Conservation (phyloP, 2,329 filamentous ascomycete genomes). For the Cladophialophora psammophila region DNA sequence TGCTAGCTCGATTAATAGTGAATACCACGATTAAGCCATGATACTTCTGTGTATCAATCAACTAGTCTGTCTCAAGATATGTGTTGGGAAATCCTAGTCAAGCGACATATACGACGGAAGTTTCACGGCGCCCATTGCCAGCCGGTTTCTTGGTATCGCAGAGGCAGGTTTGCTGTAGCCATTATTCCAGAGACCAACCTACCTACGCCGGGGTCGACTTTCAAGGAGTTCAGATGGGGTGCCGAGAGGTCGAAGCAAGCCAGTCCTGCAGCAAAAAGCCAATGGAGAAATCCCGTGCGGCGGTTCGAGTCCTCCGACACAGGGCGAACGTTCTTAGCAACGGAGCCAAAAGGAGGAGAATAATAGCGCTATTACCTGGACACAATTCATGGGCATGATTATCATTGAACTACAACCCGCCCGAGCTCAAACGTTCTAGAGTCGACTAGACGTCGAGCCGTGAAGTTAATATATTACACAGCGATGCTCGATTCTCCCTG, state of each 20-base stretch:
- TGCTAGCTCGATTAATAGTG: conserved; percentile 16
- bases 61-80: not conserved
- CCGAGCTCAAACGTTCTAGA: too few species aligned
- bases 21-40: conserved; percentile 11
- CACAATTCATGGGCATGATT: too few species aligned
- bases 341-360: too few species aligned
- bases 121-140: not conserved
- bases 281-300: not conserved
- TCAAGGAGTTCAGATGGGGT: not conserved
- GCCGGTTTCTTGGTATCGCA: not conserved
- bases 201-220: not conserved
- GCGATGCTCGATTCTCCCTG: too few species aligned
- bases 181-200: not conserved
- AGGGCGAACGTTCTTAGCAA: too few species aligned
- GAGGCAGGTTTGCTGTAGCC: not conserved
- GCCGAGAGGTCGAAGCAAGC: not conserved
- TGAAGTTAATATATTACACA: too few species aligned
- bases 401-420: too few species aligned
- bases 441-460: too few species aligned
- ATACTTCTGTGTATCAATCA: not conserved
- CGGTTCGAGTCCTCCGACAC: not conserved
- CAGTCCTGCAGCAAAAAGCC: not conserved
- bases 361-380: not conserved
- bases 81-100: not conserved
- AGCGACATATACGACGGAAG: not conserved